phyloP scores from a whole-genome alignment of 108 stramenopile genomes.

The Pseudonitzschia delicatissima region DNA sequence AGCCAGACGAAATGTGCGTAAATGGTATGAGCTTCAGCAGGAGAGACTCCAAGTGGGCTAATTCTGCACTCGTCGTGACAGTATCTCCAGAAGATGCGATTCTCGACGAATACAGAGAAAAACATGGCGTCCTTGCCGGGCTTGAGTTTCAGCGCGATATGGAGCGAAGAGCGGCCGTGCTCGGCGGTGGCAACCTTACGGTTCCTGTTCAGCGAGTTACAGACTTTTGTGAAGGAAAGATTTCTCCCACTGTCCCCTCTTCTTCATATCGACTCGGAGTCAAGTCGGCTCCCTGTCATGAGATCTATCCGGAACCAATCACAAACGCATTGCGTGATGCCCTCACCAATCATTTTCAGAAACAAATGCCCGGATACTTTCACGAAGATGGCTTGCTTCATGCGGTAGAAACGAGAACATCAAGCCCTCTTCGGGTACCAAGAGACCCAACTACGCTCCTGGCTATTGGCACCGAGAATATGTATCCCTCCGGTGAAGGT shows the following conservation, averaged over 20 bases:
- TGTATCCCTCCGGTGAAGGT: conserved; percentile 93
- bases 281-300: conserved; percentile 78
- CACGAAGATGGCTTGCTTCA: conserved; percentile 81
- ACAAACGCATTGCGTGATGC: conserved; percentile 75
- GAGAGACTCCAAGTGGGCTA: conserved; percentile 88
- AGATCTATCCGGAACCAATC: conserved; percentile 81
- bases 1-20: conserved; percentile 82
- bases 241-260: conserved; percentile 65
- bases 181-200: conserved; percentile 81
- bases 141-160: conserved; percentile 83
- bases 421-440: conserved; percentile 78
- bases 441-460: conserved; percentile 68
- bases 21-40: conserved; percentile 96
- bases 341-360: conserved; percentile 72
- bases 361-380: conserved; percentile 81
- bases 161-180: conserved; percentile 75
- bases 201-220: conserved; percentile 91
- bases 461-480: conserved; percentile 54
- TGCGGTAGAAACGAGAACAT: conserved; percentile 94
- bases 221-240: conserved; percentile 67
- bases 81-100: conserved; percentile 78
- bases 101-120: conserved; percentile 58
- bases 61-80: conserved; percentile 91
- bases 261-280: conserved; percentile 92
- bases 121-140: conserved; percentile 70